Evolutionary conservation across 768 basidiomycete species (phyloP), one percentile per base, ranked within the genome.

Genomic region (Lentinula lateritia): DNA sequence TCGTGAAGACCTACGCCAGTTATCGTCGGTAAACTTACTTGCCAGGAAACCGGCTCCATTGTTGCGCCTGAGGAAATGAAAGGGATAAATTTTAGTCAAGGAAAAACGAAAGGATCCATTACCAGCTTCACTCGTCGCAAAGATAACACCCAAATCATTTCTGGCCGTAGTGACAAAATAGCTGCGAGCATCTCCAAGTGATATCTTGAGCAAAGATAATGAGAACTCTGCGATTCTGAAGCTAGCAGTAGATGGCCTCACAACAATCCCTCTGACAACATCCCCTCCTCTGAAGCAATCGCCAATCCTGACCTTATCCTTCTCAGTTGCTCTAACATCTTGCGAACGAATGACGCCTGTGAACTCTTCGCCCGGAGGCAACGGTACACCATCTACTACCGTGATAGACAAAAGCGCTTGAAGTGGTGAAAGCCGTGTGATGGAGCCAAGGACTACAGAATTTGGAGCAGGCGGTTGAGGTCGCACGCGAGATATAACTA

Each of bases 271-370:
- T 62, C 88, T 84, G 36, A 97, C 89, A 54, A 95, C 90, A 69
- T 97, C 94, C 13, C 95, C 93, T 0, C 92, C 92, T 28, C 94
- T 82, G 72, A 96, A 97, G 68, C 93, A 96, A 66, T 94, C 91
- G 36, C 87, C 86, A 62, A 95, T 90, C 74, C 90, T 93, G 62
- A 95, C 84, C 67, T 85, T 87, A 75, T 95, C 93, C 67, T 92
- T 94, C 69, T 95, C 93, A 1, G 93, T 95, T 12, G 90, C 89
- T 58, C 95, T 77, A 20, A 97, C 87, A 72, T 97, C 95, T 72
- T 95, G 93, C 5, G 81, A 78, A 38, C 95, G 86, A 65, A 97
- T 92, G 20, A 96, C 88, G 5, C 94, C 94, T 0, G 83, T 86
- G 66, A 95, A 96, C 66, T 96, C 94, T 71, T 95, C 93, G 34